Conservation (phyloP, 164 flowering plant species). For the Umbellularia californica region DNA sequence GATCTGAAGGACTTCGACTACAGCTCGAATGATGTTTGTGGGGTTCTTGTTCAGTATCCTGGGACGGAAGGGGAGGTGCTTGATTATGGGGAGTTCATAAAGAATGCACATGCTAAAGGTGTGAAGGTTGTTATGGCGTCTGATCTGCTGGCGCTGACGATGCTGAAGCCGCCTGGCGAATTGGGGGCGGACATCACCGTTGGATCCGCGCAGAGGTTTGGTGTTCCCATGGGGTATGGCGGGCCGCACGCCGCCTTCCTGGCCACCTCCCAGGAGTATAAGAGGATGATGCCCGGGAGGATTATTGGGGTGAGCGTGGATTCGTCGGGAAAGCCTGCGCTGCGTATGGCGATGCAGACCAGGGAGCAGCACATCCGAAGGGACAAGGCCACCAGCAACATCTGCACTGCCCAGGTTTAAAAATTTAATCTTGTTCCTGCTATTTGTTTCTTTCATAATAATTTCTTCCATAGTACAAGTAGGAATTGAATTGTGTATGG, state of each 20-base stretch:
- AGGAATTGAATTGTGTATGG: not conserved
- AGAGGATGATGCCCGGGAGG: conserved; percentile 99
- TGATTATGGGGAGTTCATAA: conserved; percentile 83
- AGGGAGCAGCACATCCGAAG: conserved; percentile 97
- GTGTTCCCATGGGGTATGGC: conserved; percentile 99
- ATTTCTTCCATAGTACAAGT: not conserved
- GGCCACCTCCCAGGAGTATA: conserved; percentile 96
- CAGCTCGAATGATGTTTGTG: conserved; percentile 84
- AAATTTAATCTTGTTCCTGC: not conserved
- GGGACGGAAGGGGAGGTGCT: conserved; percentile 89
- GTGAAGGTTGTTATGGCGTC: conserved; percentile 97
- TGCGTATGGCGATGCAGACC: conserved; percentile 99
- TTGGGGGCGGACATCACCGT: conserved; percentile 88
- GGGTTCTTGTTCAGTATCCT: conserved; percentile 98
- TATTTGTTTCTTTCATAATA: not conserved
- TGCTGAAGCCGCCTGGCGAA: conserved; percentile 98
- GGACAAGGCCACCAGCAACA: conserved; percentile 99
- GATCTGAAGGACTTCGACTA: conserved; percentile 78
- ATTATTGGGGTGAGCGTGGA: conserved; percentile 96
- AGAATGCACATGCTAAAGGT: conserved; percentile 88
- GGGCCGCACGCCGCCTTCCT: conserved; percentile 98
- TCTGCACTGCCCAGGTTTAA: conserved; percentile 94
- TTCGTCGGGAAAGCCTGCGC: conserved; percentile 84
- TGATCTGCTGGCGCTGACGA: conserved; percentile 82
- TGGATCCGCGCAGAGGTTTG: conserved; percentile 95